Conservation (phyloP, 2,329 filamentous ascomycete genomes). For the Parastagonospora avenae region DNA sequence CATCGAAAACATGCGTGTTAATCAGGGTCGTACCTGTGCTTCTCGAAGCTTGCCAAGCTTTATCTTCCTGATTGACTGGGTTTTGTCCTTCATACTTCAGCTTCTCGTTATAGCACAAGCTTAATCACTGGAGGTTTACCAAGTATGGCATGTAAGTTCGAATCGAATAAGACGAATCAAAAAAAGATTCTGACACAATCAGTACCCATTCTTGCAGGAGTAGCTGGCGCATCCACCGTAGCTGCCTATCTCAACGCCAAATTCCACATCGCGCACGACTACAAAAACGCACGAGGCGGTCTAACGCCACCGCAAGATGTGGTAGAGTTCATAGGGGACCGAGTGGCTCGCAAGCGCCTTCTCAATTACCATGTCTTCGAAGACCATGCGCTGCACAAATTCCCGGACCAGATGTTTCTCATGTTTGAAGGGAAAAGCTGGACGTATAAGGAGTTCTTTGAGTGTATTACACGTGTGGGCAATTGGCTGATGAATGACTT, state of each 20-base stretch:
- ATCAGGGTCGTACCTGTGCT: too few relatives aligned
- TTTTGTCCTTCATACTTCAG: too few relatives aligned
- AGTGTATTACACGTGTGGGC: constrained; percentile 30
- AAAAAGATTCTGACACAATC: not conserved
- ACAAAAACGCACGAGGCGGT: constrained; percentile 23
- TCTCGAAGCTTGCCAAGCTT: too few relatives aligned
- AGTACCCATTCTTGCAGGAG: constrained; percentile 38
- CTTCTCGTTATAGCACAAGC: too few relatives aligned
- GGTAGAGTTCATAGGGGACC: constrained; percentile 23
- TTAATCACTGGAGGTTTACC: not conserved
- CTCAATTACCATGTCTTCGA: constrained; percentile 40
- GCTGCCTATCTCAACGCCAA: constrained; percentile 47
- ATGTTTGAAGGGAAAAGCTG: constrained; percentile 44
- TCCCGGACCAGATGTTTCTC: constrained; percentile 38
- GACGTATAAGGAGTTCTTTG: constrained; percentile 42
- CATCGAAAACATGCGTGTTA: too few relatives aligned
- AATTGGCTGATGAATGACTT: constrained; percentile 48
- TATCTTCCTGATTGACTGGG: too few relatives aligned
- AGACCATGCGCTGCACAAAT: constrained; percentile 45
- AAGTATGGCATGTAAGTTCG: constrained; percentile 16
- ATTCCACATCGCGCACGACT: constrained; percentile 37
- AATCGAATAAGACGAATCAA: not conserved
- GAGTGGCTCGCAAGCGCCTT: constrained; percentile 23
- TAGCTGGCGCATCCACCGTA: constrained; percentile 32
- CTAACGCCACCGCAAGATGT: constrained; percentile 18